Percentiles rank a stretch among this genome's conserved stretches.
These are phyloP conservation scores for Filobasidium wieringae DNA, from an alignment of 768 basidiomycete species.

Conservation along the genomic window DNA sequence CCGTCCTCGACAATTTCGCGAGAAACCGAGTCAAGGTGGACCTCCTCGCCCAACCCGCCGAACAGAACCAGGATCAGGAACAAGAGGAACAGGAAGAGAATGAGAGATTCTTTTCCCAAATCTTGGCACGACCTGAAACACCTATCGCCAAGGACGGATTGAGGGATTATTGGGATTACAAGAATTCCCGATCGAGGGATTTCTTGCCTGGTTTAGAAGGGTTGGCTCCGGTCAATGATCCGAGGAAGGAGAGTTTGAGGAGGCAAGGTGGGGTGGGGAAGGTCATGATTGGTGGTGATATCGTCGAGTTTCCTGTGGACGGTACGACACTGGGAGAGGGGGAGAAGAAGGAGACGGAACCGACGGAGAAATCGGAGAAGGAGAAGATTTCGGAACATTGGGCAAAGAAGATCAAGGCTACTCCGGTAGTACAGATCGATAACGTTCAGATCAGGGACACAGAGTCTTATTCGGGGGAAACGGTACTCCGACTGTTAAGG, in stretches of 20 bases:
- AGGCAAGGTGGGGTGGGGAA: background rate
- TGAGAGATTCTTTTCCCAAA: too few relatives aligned
- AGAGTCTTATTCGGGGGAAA: background rate
- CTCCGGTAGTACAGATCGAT: too few relatives aligned
- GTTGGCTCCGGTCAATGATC: background rate
- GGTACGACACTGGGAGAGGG: background rate
- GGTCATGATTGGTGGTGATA: background rate
- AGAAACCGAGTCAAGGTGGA: conserved; percentile 1
- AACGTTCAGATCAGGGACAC: background rate
- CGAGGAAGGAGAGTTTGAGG: background rate
- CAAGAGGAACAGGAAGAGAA: background rate
- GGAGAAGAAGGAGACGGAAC: background rate
- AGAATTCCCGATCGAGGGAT: conserved; percentile 2
- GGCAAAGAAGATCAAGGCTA: background rate
- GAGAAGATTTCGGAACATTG: background rate
- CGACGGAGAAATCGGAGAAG: background rate
- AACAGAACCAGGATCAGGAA: background rate
- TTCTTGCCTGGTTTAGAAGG: background rate
- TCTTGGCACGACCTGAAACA: background rate
- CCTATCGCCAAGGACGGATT: background rate
- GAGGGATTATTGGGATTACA: conserved; percentile 6
- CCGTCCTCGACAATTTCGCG: conserved; percentile 9
- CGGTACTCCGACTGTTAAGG: background rate
- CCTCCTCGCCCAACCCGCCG: background rate
- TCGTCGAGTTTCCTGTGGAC: background rate